Conservation (phyloP, 2,329 filamentous ascomycete genomes). For the Incumbomyces lentus region DNA sequence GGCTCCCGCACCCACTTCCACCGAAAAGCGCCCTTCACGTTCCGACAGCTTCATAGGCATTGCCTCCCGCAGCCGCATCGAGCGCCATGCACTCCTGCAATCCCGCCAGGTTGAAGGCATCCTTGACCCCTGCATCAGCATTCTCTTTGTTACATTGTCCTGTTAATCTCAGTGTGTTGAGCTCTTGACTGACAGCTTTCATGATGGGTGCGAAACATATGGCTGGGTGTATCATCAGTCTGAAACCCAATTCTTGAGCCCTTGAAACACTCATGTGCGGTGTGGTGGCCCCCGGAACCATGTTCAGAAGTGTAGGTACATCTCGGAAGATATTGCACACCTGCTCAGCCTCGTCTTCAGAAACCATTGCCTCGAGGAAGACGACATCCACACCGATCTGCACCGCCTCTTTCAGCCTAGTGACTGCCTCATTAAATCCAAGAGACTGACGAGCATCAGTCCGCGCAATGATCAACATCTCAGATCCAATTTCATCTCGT, state of each 20-base stretch:
- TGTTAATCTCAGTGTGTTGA: constrained; percentile 29
- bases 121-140: constrained; percentile 27
- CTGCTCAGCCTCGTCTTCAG: constrained; percentile 28
- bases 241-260: constrained; percentile 31
- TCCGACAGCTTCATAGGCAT: constrained; percentile 13
- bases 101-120: constrained; percentile 35
- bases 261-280: constrained; percentile 30
- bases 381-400: constrained; percentile 33
- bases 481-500: constrained; percentile 27
- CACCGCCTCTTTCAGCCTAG: constrained; percentile 30
- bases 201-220: constrained; percentile 30
- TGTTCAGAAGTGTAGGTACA: constrained; percentile 35
- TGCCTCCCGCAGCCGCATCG: constrained; percentile 31
- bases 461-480: constrained; percentile 36
- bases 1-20: no score
- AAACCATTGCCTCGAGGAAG: constrained; percentile 33
- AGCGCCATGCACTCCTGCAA: constrained; percentile 32
- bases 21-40: constrained; percentile 1
- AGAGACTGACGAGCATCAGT: constrained; percentile 28
- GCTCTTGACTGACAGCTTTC: constrained; percentile 26
- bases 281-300: constrained; percentile 33
- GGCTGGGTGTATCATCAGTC: constrained; percentile 35
- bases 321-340: constrained; percentile 28
- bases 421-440: constrained; percentile 32
- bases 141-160: constrained; percentile 23